Base-by-base conservation (phyloP, 1,139 yeast species). In the Blastobotrys indianensis region DNA sequence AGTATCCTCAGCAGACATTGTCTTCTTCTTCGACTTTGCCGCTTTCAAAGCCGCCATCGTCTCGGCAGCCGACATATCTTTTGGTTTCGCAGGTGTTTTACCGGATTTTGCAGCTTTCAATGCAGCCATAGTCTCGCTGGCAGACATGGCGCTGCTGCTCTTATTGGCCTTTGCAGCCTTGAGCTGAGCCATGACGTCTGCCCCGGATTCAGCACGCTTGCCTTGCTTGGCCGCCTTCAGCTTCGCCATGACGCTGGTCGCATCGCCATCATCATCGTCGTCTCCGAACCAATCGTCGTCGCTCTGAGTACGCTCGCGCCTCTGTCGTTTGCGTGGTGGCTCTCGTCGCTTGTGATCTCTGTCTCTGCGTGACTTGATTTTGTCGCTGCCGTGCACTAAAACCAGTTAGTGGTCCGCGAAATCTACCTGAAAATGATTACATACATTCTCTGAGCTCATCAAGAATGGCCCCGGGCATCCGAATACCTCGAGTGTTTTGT, bases 391-490 rank as follows among this genome's bases (percentile, higher is more conserved):
- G 7, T 20, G 25, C 7, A 20, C 25, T 20, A 7, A 20, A 20
- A 20, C 25, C 6, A 20, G 25, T 20, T 20, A 20, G 25, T 7
- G n/a, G n/a, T 20, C 25, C 25, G 4, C 25, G 7, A 4, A 20
- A 4, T 34, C 23, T n/a, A n/a, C 28, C 17, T 2, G n/a, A 8
- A 15, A 34, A 7, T 12, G 2, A 11, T 2, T 6, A 15, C 37
- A 17, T 15, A 15, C 23, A n/a, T 6, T 23, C 47, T 67, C 53
- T 72, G 51, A 85, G 73, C 59, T 80, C 82, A 53, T 85, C 92
- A 43, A 85, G 62, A 33, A 86, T 62, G 13, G 69, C 66, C 1
- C 84, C 85, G 0, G 95, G 95, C 25, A 85, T 68, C 50, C 80
- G 73, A 42, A 84, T 55, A 5, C 56, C 56, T 16, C 50, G 43